phyloP scores from a whole-genome alignment of 2,329 filamentous ascomycete genomes.

The Colletotrichum chrysophilum region DNA sequence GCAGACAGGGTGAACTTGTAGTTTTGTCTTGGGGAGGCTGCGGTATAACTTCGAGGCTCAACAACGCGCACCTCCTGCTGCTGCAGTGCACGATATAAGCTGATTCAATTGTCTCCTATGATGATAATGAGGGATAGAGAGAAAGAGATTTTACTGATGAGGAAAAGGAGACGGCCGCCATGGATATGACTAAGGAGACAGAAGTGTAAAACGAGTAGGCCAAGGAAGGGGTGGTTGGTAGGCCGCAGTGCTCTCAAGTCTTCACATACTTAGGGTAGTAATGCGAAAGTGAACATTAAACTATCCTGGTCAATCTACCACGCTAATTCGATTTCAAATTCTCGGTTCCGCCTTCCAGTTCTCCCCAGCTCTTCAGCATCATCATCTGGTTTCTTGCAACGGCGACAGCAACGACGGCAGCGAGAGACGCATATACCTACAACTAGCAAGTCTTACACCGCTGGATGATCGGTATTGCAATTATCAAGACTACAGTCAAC shows the following conservation, averaged over 20 bases:
- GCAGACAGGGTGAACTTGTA: neutral
- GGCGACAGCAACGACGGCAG: neutral
- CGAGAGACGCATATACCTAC: neutral
- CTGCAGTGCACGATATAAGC: fast-evolving
- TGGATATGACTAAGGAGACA: neutral
- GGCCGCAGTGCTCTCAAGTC: neutral
- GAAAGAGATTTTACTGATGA: neutral
- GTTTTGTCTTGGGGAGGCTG: neutral
- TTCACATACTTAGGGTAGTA: neutral
- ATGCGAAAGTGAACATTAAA: neutral
- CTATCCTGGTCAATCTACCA: fast-evolving
- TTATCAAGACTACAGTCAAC: no score
- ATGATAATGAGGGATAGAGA: neutral
- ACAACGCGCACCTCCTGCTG: neutral
- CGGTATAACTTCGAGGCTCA: neutral
- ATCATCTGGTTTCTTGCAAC: neutral
- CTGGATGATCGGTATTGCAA: no score
- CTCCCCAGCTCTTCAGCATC: neutral
- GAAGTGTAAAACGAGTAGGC: neutral
- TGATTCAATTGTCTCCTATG: neutral
- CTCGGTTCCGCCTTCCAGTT: neutral
- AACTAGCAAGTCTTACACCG: no score
- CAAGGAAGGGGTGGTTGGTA: neutral
- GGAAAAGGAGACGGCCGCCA: neutral
- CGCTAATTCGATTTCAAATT: neutral